Conservation (phyloP, 1,139 yeast genomes). For the Geotrichum cucujoidarum region DNA sequence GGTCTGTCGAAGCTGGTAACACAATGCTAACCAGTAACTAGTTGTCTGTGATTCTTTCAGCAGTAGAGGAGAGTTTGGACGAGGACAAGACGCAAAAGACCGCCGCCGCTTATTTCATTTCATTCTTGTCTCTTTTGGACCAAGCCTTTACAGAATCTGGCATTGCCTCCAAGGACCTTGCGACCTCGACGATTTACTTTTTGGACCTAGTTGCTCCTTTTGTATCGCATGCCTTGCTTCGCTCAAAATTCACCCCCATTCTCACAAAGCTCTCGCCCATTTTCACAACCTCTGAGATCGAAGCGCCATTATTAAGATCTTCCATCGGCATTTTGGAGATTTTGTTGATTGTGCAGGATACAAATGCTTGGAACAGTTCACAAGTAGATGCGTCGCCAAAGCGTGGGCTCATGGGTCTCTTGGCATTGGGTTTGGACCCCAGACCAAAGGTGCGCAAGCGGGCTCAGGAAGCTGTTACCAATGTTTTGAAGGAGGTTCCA, state of each 20-base stretch:
- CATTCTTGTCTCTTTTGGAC: slow-evolving; percentile 74
- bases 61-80: slow-evolving; percentile 82
- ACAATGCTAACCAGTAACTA: slow-evolving; percentile 15
- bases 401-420: slow-evolving; percentile 74
- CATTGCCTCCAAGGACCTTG: slow-evolving; percentile 56
- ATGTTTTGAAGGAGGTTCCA: slow-evolving; percentile 64
- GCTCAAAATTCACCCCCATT: slow-evolving; percentile 70
- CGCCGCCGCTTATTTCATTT: slow-evolving; percentile 71
- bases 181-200: slow-evolving; percentile 73
- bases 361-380: slow-evolving; percentile 61
- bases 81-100: slow-evolving; percentile 59
- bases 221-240: slow-evolving; percentile 63
- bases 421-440: slow-evolving; percentile 77
- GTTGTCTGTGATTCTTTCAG: slow-evolving; percentile 66
- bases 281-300: slow-evolving; percentile 61
- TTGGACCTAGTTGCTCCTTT: slow-evolving; percentile 75
- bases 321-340: slow-evolving; percentile 82
- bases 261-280: slow-evolving; percentile 78
- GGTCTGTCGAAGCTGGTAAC: neutral
- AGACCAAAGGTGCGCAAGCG: slow-evolving; percentile 96
- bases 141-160: slow-evolving; percentile 55
- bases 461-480: slow-evolving; percentile 78
- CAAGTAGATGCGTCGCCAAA: slow-evolving; percentile 59
- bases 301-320: slow-evolving; percentile 81
- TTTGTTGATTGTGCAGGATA: slow-evolving; percentile 73